A percentile compares a stretch with the other conserved stretches of the same genome.
These are phyloP conservation scores for Quercus lobata DNA, from an alignment of 331 rosid genomes.

Conservation along the genomic window DNA sequence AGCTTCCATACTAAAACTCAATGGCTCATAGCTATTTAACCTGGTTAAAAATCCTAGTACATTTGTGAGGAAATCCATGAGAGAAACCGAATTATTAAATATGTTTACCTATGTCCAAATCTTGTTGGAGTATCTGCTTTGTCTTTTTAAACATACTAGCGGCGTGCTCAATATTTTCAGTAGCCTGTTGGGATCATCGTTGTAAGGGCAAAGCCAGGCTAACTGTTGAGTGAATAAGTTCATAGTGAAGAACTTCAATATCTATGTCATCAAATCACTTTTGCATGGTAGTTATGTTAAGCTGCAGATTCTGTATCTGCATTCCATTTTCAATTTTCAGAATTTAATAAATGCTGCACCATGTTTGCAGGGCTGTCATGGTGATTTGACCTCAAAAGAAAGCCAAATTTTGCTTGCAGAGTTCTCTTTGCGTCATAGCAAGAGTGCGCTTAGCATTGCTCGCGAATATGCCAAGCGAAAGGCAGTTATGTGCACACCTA, in stretches of 20 bases:
- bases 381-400: conserved; percentile 69
- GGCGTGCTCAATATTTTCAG: neutral
- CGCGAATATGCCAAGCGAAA: conserved; percentile 61
- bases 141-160: neutral
- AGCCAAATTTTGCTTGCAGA: conserved; percentile 80
- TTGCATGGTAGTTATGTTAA: too few species aligned
- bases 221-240: neutral
- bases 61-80: neutral
- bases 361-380: conserved; percentile 69
- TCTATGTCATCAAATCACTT: neutral
- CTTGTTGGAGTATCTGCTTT: neutral
- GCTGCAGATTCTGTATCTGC: neutral
- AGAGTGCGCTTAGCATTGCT: conserved; percentile 55
- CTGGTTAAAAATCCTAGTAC: neutral
- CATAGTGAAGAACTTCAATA: neutral
- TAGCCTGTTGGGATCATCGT: neutral
- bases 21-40: neutral
- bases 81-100: neutral
- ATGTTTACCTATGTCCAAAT: neutral
- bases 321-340: neutral
- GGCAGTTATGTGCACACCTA: conserved; percentile 26
- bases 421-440: conserved; percentile 79
- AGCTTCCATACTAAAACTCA: neutral
- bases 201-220: neutral
- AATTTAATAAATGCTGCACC: neutral